Evolutionary conservation across 305 asterid species (phyloP), one percentile per base, ranked within the genome.

Genomic region (Coffea humblotiana): DNA sequence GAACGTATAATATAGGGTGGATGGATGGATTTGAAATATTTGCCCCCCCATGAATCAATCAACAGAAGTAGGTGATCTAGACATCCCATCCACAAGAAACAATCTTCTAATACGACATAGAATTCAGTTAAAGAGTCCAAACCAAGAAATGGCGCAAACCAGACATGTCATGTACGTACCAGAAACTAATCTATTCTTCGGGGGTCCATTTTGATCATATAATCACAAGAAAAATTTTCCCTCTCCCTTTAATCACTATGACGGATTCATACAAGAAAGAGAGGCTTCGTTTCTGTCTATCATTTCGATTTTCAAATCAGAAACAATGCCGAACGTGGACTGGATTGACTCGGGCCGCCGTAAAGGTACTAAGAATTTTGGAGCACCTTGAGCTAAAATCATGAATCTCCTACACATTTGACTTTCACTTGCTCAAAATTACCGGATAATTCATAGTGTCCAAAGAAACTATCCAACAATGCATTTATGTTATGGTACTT

Each of bases 61-160:
- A 74, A 74, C 63, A 0, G 19, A 74, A 74, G 78, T 80, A 66
- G 79, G 79, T 74, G 71, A 56, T 80, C 75, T 74, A 67, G 56
- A 47, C 43, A 40, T 80, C 79, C 76, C 37, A 65, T 80, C 76
- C 18, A 27, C 19, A 74, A 56, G 40, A 67, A 69, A 61, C 78
- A 37, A 32, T 40, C 43, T 40, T 29, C 68, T 35, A 43, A 74
- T 54, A 66, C 9, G 79, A 74, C 79, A 80, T 51, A 32, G 45
- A 64, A 64, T 52, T 80, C 79, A 69, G 76, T 80, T 67, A 32
- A 32, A 67, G 79, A 66, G 77, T 56, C 78, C 72, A 72, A 75
- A 71, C 48, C 73, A 48, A 65, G 73, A 48, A 66, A 48, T 32
- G n/a, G 32, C 73, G 48, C 45, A 21, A 48, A 64, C 73, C 18